phyloP scores from a whole-genome alignment of 139 green algal species.

The Astrephomene gubernaculifera region DNA sequence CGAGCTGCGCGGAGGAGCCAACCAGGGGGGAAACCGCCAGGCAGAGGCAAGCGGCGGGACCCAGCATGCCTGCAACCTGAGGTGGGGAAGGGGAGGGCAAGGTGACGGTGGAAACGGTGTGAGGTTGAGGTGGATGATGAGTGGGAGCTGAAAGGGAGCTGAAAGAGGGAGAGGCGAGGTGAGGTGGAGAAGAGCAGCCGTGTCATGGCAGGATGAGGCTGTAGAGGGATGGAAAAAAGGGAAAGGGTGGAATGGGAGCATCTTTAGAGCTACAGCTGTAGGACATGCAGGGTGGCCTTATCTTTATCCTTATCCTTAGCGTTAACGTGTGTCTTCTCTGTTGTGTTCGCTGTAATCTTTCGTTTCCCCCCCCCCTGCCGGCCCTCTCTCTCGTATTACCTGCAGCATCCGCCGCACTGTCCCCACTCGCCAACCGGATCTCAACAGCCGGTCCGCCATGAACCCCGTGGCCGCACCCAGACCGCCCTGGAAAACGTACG shows the following conservation, averaged over 20 bases:
- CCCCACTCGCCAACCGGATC: constrained; percentile 56
- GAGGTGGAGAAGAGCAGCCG: neutral
- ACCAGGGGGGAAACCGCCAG: constrained; percentile 69
- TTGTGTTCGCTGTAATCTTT: no score
- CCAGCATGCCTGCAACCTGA: constrained; percentile 79
- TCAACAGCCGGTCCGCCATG: constrained; percentile 60
- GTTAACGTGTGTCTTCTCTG: no score
- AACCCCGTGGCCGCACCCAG: constrained; percentile 57
- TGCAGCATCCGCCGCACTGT: constrained; percentile 62
- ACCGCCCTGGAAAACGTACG: constrained; percentile 75
- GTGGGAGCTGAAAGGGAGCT: neutral
- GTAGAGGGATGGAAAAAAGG: neutral
- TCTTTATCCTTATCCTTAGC: no score
- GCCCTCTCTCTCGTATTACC: neutral
- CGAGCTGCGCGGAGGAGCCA: constrained; percentile 49
- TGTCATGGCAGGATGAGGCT: neutral
- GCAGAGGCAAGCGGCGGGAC: constrained; percentile 77
- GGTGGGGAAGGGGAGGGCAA: constrained; percentile 12
- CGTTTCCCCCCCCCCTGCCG: no score
- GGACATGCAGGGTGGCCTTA: neutral
- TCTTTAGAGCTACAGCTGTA: no score
- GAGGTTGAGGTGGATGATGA: no score
- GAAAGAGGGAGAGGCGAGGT: neutral
- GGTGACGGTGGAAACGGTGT: no score
- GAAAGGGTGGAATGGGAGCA: no score